Percentiles rank a stretch among this genome's conserved stretches.
Evolutionary conservation across 108 stramenopile genomes (phyloP).

Genomic region (Aureococcus anophagefferens): DNA sequence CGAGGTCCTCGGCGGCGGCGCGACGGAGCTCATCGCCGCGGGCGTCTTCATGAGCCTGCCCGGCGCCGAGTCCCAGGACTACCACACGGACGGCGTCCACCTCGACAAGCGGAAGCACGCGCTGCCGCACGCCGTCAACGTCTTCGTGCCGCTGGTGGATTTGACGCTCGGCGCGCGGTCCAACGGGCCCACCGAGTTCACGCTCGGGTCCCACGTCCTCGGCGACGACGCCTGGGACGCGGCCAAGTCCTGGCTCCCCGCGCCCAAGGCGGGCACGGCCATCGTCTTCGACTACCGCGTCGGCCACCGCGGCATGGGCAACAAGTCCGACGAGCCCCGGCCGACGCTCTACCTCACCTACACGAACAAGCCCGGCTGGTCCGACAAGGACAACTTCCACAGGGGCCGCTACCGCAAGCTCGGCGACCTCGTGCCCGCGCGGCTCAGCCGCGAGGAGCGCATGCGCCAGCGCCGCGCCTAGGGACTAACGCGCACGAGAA

Average conservation of each 20-base stretch:
- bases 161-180: constrained; percentile 20
- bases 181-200: constrained; percentile 76
- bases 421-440: constrained; percentile 59
- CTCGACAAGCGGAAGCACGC: constrained; percentile 55
- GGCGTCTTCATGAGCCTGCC: constrained; percentile 69
- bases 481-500: too few relatives aligned
- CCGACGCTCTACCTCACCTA: constrained; percentile 79
- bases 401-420: constrained; percentile 61
- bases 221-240: not conserved
- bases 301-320: constrained; percentile 66
- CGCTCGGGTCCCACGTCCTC: constrained; percentile 54
- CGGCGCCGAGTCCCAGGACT: constrained; percentile 47
- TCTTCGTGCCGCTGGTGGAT: constrained; percentile 76
- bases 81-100: constrained; percentile 81
- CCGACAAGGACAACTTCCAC: constrained; percentile 69
- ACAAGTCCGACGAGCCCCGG: constrained; percentile 45
- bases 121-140: constrained; percentile 76
- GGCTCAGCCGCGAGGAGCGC: constrained; percentile 57
- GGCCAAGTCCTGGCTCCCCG: constrained; percentile 29
- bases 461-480: constrained; percentile 21
- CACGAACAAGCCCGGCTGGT: constrained; percentile 55
- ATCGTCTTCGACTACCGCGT: constrained; percentile 75
- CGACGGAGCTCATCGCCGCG: constrained; percentile 57
- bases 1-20: constrained; percentile 64
- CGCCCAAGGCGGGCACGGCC: constrained; percentile 55